Percentiles rank a stretch among this genome's conserved stretches.
Conservation (phyloP, 2,329 filamentous ascomycete genomes). For the Pyrenochaeta sp. region DNA sequence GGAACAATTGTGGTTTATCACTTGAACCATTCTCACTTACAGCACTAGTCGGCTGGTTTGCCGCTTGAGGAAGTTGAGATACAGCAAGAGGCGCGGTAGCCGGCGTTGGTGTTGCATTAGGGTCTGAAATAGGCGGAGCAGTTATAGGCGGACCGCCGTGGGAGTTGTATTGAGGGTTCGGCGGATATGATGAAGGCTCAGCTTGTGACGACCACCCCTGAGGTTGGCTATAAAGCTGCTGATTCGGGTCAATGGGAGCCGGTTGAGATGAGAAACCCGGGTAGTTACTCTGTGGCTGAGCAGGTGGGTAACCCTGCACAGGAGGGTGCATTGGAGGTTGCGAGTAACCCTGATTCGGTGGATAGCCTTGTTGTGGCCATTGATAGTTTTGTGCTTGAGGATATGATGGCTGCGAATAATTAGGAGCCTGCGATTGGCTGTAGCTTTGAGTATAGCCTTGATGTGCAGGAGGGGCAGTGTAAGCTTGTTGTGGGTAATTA, state of each 20-base stretch:
- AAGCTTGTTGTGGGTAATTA: conserved; percentile 34
- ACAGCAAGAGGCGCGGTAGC: conserved; percentile 29
- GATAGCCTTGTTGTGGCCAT: conserved; percentile 37
- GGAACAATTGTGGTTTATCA: conserved; percentile 42
- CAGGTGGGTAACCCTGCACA: conserved; percentile 31
- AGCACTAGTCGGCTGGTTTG: conserved; percentile 23
- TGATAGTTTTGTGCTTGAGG: conserved; percentile 32
- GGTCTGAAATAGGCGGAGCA: conserved; percentile 23
- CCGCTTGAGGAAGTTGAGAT: conserved; percentile 17
- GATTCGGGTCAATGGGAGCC: conserved; percentile 29
- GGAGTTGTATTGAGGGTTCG: conserved; percentile 23
- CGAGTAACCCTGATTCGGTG: conserved; percentile 29
- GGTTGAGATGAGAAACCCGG: conserved; percentile 29
- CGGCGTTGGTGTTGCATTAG: conserved; percentile 41
- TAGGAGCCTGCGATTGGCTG: conserved; percentile 28
- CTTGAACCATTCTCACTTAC: conserved; percentile 24
- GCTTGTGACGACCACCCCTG: conserved; percentile 32
- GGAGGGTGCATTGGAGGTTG: conserved; percentile 32
- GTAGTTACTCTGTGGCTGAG: conserved; percentile 26
- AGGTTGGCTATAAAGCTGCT: conserved; percentile 34
- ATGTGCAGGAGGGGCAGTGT: conserved; percentile 25
- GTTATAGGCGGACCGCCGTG: conserved; percentile 19
- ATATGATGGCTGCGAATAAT: conserved; percentile 30
- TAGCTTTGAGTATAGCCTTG: conserved; percentile 38
- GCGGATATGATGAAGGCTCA: conserved; percentile 24